phyloP scores from a whole-genome alignment of 805 yeast species.

The Yamadazyma insecticola region DNA sequence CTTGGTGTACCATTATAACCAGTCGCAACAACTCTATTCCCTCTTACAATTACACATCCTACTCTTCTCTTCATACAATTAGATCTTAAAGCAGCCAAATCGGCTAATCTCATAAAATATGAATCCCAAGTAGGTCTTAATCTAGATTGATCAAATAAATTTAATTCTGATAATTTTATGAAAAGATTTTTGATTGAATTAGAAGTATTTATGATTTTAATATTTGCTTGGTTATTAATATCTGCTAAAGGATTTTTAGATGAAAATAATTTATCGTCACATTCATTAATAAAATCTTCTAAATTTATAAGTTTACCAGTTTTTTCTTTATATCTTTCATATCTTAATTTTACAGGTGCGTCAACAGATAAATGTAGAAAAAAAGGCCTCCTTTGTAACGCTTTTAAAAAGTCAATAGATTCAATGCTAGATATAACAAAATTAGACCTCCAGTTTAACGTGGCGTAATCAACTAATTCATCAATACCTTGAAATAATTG shows the following conservation, averaged over 20 bases:
- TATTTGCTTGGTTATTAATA: slow-evolving; percentile 53
- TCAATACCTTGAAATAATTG: slow-evolving; percentile 33
- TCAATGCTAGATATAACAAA: slow-evolving; percentile 55
- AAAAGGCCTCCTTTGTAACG: slow-evolving; percentile 67
- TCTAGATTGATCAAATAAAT: slow-evolving; percentile 37
- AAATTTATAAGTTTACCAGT: slow-evolving; percentile 9
- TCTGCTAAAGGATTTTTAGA: slow-evolving; percentile 49
- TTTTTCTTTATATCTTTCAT: slow-evolving; percentile 21
- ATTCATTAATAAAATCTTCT: slow-evolving; percentile 32
- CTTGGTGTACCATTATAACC: slow-evolving; percentile 98
- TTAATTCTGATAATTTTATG: slow-evolving; percentile 36
- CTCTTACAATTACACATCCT: slow-evolving; percentile 91
- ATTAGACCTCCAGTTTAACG: slow-evolving; percentile 59
- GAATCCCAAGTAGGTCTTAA: slow-evolving; percentile 94
- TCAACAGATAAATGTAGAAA: slow-evolving; percentile 76
- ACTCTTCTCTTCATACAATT: slow-evolving; percentile 98
- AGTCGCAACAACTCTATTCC: slow-evolving; percentile 83
- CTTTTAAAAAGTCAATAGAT: slow-evolving; percentile 38
- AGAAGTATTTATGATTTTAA: slow-evolving; percentile 38
- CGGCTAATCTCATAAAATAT: slow-evolving; percentile 91
- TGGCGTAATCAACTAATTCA: slow-evolving; percentile 55
- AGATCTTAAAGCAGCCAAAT: slow-evolving; percentile 85
- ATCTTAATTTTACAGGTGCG: slow-evolving; percentile 58
- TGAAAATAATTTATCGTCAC: slow-evolving; percentile 34
- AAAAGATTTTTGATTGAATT: slow-evolving; percentile 30